Evolutionary conservation across 1,284 basidiomycete species (phyloP), one percentile per base, ranked within the genome.

Genomic region (Tylopilus sp.): DNA sequence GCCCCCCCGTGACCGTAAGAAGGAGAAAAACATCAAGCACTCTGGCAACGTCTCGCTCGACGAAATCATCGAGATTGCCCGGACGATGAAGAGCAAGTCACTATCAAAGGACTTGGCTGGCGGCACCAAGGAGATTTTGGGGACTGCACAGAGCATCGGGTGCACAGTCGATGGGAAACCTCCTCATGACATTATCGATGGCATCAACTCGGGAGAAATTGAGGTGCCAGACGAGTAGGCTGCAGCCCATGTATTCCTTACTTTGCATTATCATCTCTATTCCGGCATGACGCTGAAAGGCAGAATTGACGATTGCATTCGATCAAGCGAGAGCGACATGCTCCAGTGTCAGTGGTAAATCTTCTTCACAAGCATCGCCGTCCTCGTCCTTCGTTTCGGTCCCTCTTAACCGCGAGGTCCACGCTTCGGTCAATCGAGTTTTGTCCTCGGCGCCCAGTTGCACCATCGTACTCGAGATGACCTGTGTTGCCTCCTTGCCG

Each of bases 21-120:
- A 99, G 87, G 94, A 98, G 85, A 99, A 99, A 85, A 99, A 99
- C 85, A 96, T 98, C 80, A 95, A 94, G 76, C 97, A 99, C 85
- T 78, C 79, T 58, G 97, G 97, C 61, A 99, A 98, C 82, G 84
- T 99, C 64, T 73, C 94, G 55, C 82, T 99, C 56, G 96, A 98
- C 72, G 92, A 97, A 78, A 94, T 99, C 70, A 79, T 94, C 72
- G 90, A 96, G 58, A 95, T 96, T 74, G 94, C 94, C 67, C 90
- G 97, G 74, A 97, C 88, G 65, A 98, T 99, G 95, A 88, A 86
- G 74, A 81, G 80, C 79, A 98, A 98, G 79, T 98, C 95, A 14
- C 82, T 99, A 60, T 90, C 95, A 65, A 97, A 95, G 82, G 84
- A 87, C 66, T 82, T 99, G 52, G 84, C 92, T 19, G 90, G 91